Conservation (phyloP, 768 basidiomycete genomes). For the Multifurca ochricompacta region DNA sequence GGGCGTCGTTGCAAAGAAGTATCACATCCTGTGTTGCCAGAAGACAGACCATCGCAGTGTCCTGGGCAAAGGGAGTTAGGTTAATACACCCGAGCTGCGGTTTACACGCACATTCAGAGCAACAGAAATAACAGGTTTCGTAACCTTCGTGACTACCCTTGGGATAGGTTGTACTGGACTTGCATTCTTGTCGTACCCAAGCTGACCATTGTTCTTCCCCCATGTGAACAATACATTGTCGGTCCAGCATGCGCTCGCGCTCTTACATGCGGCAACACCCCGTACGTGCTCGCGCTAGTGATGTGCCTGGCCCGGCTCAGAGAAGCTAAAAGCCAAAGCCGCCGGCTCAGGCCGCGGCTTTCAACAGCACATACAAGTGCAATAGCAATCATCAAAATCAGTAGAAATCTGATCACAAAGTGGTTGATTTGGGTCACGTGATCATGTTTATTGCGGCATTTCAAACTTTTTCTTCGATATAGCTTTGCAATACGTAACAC, state of each 20-base stretch:
- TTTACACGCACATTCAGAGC: slow-evolving; percentile 56
- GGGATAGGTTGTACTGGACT: slow-evolving; percentile 73
- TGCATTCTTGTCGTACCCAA: slow-evolving; percentile 74
- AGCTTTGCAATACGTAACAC: too few relatives aligned
- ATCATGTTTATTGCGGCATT: too few relatives aligned
- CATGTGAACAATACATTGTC: slow-evolving; percentile 66
- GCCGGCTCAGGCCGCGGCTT: too few relatives aligned
- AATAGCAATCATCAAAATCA: too few relatives aligned
- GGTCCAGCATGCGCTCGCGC: slow-evolving; percentile 88
- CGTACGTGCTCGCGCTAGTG: slow-evolving; percentile 64
- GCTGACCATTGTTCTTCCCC: slow-evolving; percentile 91
- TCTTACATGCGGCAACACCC: slow-evolving; percentile 83
- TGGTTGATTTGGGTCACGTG: too few relatives aligned
- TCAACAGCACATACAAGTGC: too few relatives aligned
- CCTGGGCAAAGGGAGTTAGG: slow-evolving; percentile 36
- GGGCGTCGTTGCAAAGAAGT: slow-evolving; percentile 70
- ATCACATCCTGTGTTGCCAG: slow-evolving; percentile 72
- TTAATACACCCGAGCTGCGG: neutral
- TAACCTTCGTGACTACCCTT: slow-evolving; percentile 72
- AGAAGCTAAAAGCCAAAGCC: too few relatives aligned
- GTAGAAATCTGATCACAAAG: too few relatives aligned
- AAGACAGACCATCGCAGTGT: slow-evolving; percentile 76
- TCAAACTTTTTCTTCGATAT: too few relatives aligned
- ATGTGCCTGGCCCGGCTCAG: too few relatives aligned
- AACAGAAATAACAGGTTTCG: slow-evolving; percentile 60